Base-by-base conservation (phyloP, 169 alveolate genomes). In the Eimeria maxima region DNA sequence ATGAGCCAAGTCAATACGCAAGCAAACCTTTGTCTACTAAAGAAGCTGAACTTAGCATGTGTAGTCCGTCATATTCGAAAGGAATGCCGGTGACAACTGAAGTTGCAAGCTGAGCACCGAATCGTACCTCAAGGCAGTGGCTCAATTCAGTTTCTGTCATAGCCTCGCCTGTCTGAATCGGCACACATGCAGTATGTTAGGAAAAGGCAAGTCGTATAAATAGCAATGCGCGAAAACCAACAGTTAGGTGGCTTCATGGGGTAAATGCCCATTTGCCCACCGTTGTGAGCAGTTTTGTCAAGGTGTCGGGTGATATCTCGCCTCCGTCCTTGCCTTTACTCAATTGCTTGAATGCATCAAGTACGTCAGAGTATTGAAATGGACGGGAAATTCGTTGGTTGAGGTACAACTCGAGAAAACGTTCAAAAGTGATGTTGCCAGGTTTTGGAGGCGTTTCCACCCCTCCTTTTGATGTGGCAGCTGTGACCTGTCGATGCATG, bases 391-490 rank as follows among this genome's bases (percentile, higher is more conserved):
- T 86, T 57, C 96, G 94, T 57, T 96, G 97, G 86, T 96, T 96
- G 4, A 97, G 90, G 87, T 81, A 95, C 53, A 80, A 76, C 92
- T 96, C 33, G 65, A 86, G 53, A 74, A 93, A 93, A 7, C 90
- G 89, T 73, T 96, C 97, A 29, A 96, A 96, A 24, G 97, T 98
- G 27, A 98, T 89, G 93, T 97, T 97, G 89, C 97, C 95, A 44
- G 97, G 97, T 69, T 94, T 93, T 95, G 96, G 93, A 4, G 98
- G 98, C 38, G 97, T 97, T 80, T 97, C 98, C 63, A 13, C 18
- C 83, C 97, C 95, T 88, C 95, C 96, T 69, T 96, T 97, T 78
- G 97, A 94, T 90, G 96, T 97, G 60, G 96, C 97, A n/a, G 97
- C 22, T 81, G 89, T 71, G 2, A 22, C 14, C 20, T 33, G 96